Conservation (phyloP, 1,284 basidiomycete genomes). For the Ustilago shanxiensis region DNA sequence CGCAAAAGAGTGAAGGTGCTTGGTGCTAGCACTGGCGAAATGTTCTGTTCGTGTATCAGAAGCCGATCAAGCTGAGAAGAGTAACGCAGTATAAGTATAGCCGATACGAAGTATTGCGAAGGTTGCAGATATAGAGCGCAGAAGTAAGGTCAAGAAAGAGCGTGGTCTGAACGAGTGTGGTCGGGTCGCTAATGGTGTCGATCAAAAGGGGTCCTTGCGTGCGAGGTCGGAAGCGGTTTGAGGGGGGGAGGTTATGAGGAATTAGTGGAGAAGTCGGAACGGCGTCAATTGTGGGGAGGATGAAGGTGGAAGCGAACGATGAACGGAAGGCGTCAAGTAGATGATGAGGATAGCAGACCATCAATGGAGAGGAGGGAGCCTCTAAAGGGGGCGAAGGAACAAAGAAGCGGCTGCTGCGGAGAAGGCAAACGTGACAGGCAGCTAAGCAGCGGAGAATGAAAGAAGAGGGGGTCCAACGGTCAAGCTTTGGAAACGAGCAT, state of each 20-base stretch:
- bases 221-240: too few relatives aligned
- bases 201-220: background rate
- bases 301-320: background rate
- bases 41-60: background rate
- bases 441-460: slow-evolving; percentile 21
- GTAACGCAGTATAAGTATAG: background rate
- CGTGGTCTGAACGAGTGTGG: slow-evolving; percentile 11
- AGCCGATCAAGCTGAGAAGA: background rate
- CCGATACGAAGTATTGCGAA: background rate
- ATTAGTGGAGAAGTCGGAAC: background rate
- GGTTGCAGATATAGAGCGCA: background rate
- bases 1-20: background rate
- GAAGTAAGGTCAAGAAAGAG: background rate
- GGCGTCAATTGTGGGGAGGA: background rate
- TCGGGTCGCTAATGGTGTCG: background rate
- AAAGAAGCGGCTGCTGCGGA: slow-evolving; percentile 5
- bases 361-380: background rate
- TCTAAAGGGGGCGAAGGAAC: background rate
- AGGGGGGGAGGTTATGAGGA: background rate
- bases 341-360: background rate
- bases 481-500: background rate
- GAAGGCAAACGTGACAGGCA: slow-evolving; percentile 18
- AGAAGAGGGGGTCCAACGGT: background rate
- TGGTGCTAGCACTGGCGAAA: background rate
- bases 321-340: background rate